Conservation (phyloP, 78 protist genomes). For the Chrysochromulina parva region DNA sequence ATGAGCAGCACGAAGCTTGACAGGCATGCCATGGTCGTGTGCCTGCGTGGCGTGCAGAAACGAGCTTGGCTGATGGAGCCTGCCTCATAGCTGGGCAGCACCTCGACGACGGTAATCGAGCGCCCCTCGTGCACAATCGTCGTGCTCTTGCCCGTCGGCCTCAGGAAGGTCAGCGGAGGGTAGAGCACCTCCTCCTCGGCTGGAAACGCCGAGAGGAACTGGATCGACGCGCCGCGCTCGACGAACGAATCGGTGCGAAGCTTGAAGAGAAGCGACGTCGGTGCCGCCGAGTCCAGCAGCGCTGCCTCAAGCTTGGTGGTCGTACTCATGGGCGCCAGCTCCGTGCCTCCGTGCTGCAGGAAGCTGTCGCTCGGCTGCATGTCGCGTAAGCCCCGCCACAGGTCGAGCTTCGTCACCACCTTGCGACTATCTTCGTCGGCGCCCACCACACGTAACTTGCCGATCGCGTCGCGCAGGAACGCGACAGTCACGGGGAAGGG, state of each 20-base stretch:
- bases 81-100: too few species aligned
- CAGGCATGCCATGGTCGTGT: too few species aligned
- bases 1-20: too few species aligned
- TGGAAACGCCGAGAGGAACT: background rate
- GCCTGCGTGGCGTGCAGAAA: too few species aligned
- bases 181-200: background rate
- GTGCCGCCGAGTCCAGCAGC: background rate
- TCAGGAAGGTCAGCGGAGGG: background rate
- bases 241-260: background rate
- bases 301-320: background rate
- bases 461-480: background rate
- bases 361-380: background rate
- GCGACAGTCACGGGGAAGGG: background rate
- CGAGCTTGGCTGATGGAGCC: too few species aligned
- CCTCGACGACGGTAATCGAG: too few species aligned
- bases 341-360: background rate
- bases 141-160: background rate
- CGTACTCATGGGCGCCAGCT: background rate
- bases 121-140: too few species aligned
- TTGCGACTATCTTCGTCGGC: background rate
- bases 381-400: background rate
- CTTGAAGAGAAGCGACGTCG: background rate
- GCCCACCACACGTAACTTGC: background rate
- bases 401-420: background rate
- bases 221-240: background rate